A percentile compares a stretch with the other conserved stretches of the same genome.
Evolutionary conservation across 108 stramenopile species (phyloP).

Genomic region (Schizochytrium sp.): DNA sequence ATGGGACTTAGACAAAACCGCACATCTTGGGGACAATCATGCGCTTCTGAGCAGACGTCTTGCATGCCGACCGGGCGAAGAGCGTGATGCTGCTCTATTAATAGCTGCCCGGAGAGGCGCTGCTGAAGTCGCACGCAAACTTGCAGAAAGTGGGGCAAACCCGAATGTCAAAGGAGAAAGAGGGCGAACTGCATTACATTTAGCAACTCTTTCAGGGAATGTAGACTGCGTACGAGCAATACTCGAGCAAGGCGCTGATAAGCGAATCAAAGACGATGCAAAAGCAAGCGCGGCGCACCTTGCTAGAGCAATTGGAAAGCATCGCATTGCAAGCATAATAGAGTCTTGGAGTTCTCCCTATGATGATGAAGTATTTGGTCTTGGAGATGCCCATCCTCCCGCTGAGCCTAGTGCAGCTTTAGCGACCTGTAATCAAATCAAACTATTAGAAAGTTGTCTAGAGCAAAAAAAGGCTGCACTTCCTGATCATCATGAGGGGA

Average conservation of each 20-base stretch:
- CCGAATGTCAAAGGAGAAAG: neutral
- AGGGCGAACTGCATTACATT: neutral
- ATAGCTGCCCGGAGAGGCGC: constrained; percentile 2
- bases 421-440: neutral
- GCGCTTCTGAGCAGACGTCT: neutral
- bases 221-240: neutral
- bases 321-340: neutral
- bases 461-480: neutral
- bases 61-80: neutral
- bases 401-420: neutral
- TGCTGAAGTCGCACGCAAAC: neutral
- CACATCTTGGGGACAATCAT: neutral
- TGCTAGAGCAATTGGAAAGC: neutral
- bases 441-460: neutral
- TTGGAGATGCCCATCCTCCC: neutral
- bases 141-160: neutral
- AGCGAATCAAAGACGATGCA: neutral
- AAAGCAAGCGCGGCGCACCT: neutral
- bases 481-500: neutral
- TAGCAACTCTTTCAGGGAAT: neutral
- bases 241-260: neutral
- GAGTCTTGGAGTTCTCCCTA: neutral
- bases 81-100: neutral
- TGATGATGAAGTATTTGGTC: neutral
- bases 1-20: constrained; percentile 26